Conservation (phyloP, 108 stramenopile genomes). For the Skeletonema costatum region DNA sequence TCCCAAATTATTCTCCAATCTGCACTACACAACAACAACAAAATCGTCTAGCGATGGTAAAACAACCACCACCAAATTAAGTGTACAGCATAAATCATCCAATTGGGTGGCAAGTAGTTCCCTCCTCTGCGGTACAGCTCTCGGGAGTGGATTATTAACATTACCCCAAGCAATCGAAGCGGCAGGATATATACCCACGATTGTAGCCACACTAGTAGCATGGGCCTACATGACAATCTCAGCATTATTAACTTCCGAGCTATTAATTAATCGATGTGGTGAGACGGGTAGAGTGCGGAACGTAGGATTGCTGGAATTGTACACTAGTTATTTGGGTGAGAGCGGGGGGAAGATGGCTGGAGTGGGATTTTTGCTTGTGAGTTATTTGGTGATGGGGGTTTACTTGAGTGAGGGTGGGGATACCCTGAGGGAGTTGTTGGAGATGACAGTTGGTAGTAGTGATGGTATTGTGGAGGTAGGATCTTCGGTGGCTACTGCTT, state of each 20-base stretch:
- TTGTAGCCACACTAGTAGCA: slow-evolving; percentile 61
- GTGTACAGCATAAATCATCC: slow-evolving; percentile 12
- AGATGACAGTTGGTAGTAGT: neutral
- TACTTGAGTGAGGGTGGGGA: slow-evolving; percentile 86
- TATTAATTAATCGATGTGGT: slow-evolving; percentile 73
- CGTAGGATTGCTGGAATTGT: slow-evolving; percentile 68
- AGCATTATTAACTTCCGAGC: slow-evolving; percentile 86
- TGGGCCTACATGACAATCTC: slow-evolving; percentile 89
- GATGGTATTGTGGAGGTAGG: neutral
- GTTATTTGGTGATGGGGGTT: slow-evolving; percentile 85
- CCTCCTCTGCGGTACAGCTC: slow-evolving; percentile 66
- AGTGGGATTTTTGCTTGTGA: slow-evolving; percentile 79
- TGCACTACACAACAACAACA: slow-evolving; percentile 6
- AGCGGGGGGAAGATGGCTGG: slow-evolving; percentile 55
- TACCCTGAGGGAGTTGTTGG: slow-evolving; percentile 45
- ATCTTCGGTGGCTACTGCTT: slow-evolving; percentile 9
- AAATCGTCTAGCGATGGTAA: neutral
- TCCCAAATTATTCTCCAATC: slow-evolving; percentile 46
- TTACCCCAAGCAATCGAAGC: slow-evolving; percentile 75
- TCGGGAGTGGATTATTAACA: slow-evolving; percentile 79
- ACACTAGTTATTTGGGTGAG: slow-evolving; percentile 48
- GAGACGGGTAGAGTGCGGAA: slow-evolving; percentile 60
- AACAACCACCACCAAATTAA: slow-evolving; percentile 10
- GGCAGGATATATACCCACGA: slow-evolving; percentile 76
- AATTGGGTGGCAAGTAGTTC: slow-evolving; percentile 36